These are phyloP conservation scores for Fragaria iinumae DNA, from an alignment of 306 rosid genomes.

Conservation along the genomic window DNA sequence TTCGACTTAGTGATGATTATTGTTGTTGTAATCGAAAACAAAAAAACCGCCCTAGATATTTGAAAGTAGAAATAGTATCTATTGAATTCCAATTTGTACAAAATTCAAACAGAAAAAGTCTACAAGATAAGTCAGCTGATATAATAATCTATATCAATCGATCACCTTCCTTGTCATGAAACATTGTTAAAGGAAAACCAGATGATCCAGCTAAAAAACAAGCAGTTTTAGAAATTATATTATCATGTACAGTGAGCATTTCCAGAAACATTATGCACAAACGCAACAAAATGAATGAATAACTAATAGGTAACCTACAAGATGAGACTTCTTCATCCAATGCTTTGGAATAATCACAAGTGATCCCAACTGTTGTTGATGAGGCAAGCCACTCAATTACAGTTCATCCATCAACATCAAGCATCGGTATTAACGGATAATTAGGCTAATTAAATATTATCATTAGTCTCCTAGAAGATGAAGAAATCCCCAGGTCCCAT, in stretches of 20 bases:
- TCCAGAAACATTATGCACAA: neutral
- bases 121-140: too few species aligned
- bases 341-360: neutral
- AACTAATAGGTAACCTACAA: constrained; percentile 1
- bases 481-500: constrained; percentile 25
- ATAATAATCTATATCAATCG: neutral
- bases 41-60: too few species aligned
- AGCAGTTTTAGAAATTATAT: neutral
- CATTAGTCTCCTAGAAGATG: constrained; percentile 10
- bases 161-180: neutral
- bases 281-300: neutral
- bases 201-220: neutral
- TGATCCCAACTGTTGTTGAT: constrained; percentile 2
- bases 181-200: neutral
- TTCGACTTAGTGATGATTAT: too few species aligned
- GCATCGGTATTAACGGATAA: neutral
- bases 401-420: constrained; percentile 1
- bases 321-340: neutral
- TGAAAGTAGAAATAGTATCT: neutral
- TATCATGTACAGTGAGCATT: neutral
- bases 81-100: neutral
- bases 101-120: constrained; percentile 1
- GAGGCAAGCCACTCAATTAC: neutral
- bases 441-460: too few species aligned
- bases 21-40: neutral